A percentile compares a stretch with the other conserved stretches of the same genome.
These are phyloP conservation scores for Cystofilobasidium macerans DNA, from an alignment of 768 basidiomycete species.

Conservation along the genomic window DNA sequence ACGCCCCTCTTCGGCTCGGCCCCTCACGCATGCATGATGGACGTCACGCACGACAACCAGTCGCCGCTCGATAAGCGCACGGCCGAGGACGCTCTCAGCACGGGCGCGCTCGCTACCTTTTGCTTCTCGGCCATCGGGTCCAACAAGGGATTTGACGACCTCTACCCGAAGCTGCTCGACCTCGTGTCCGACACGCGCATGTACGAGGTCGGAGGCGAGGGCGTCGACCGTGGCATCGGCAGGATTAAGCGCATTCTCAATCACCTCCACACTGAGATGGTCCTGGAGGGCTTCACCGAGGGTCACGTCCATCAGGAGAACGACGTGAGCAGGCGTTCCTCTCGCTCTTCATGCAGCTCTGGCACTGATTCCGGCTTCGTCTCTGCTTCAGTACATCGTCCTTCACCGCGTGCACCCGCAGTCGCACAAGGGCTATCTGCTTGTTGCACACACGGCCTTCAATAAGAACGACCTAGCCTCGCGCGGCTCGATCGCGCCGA, in stretches of 20 bases:
- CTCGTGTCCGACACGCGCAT: constrained; percentile 70
- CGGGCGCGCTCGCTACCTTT: constrained; percentile 85
- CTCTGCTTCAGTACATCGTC: constrained; percentile 63
- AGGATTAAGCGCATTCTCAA: constrained; percentile 61
- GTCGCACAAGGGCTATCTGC: constrained; percentile 81
- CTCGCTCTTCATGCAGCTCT: neutral
- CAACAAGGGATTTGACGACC: constrained; percentile 92
- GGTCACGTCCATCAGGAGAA: constrained; percentile 96
- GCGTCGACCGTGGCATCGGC: constrained; percentile 40
- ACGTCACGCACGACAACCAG: constrained; percentile 96
- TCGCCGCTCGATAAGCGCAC: constrained; percentile 78
- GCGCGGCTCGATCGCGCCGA: constrained; percentile 70
- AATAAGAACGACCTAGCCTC: constrained; percentile 59
- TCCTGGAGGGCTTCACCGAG: constrained; percentile 71
- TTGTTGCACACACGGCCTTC: constrained; percentile 88
- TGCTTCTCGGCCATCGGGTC: constrained; percentile 78
- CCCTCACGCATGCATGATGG: constrained; percentile 89
- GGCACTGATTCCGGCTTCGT: neutral
- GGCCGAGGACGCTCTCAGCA: constrained; percentile 89
- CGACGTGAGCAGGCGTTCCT: constrained; percentile 51
- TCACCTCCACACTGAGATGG: constrained; percentile 81
- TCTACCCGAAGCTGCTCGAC: constrained; percentile 88
- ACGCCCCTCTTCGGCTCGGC: constrained; percentile 70
- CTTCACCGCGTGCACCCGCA: constrained; percentile 81
- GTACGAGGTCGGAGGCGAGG: constrained; percentile 56